Evolutionary conservation across 2,329 filamentous ascomycete genomes (phyloP).

Genomic region (Neofusicoccum sp.): DNA sequence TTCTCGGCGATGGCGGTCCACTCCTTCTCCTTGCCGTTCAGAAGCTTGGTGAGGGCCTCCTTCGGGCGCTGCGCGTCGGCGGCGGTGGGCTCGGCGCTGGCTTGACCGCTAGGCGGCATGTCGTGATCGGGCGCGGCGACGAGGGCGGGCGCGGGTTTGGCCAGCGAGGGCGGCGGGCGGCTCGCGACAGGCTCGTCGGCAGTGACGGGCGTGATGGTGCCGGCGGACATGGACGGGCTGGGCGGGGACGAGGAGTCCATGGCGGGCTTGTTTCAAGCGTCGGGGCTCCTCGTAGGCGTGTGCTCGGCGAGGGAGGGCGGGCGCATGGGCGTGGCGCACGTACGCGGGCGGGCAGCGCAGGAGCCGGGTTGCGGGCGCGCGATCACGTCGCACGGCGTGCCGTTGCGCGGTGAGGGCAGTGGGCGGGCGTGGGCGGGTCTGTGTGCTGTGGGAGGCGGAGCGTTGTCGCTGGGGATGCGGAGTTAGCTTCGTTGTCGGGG

Average conservation of each 20-base stretch:
- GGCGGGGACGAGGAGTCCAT: constrained; percentile 39
- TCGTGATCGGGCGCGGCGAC: constrained; percentile 7
- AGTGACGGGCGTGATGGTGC: constrained; percentile 33
- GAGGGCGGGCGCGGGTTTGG: constrained; percentile 1
- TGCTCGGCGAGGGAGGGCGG: constrained; percentile 15
- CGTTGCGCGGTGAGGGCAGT: constrained; percentile 14
- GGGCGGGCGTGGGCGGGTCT: constrained; percentile 16
- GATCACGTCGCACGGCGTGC: constrained; percentile 18
- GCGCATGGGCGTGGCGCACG: constrained; percentile 21
- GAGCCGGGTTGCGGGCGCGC: constrained; percentile 14
- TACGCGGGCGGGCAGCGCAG: constrained; percentile 10
- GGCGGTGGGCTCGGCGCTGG: constrained; percentile 13
- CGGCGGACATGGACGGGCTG: constrained; percentile 30
- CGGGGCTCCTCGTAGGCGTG: constrained; percentile 19
- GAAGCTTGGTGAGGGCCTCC: constrained; percentile 44
- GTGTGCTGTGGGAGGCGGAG: constrained; percentile 17
- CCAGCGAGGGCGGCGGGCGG: constrained; percentile 1
- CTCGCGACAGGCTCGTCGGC: constrained; percentile 28
- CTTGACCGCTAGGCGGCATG: not conserved
- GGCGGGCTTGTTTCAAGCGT: constrained; percentile 19
- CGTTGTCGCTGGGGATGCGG: constrained; percentile 16
- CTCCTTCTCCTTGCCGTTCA: constrained; percentile 53
- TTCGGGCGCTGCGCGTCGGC: constrained; percentile 25
- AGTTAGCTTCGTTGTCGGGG: constrained; percentile 11
- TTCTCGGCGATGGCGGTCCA: constrained; percentile 41